A percentile compares a stretch with the other conserved stretches of the same genome.
Conservation (phyloP, 352 stramenopile genomes). For the Globisporangium irregulare region DNA sequence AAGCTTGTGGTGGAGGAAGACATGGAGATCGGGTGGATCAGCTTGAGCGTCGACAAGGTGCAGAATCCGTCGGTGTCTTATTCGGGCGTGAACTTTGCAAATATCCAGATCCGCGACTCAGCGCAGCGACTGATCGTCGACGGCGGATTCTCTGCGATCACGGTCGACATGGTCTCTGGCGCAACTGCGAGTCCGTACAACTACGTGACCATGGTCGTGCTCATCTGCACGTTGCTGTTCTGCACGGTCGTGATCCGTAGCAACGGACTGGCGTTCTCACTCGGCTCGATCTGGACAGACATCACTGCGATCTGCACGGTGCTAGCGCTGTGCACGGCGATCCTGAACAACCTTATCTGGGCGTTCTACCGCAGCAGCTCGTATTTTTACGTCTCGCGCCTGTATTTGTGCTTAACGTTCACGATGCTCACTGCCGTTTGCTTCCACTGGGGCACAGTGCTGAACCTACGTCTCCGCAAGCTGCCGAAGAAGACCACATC, state of each 20-base stretch:
- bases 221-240: slow-evolving; percentile 79
- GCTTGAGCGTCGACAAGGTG: slow-evolving; percentile 58
- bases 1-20: slow-evolving; percentile 43
- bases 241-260: slow-evolving; percentile 80
- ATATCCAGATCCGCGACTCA: slow-evolving; percentile 51
- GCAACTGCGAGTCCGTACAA: slow-evolving; percentile 82
- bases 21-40: slow-evolving; percentile 70
- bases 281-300: slow-evolving; percentile 86
- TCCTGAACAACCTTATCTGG: slow-evolving; percentile 88
- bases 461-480: slow-evolving; percentile 75
- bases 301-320: slow-evolving; percentile 84
- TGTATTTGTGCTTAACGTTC: slow-evolving; percentile 84
- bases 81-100: slow-evolving; percentile 62
- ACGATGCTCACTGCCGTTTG: slow-evolving; percentile 88
- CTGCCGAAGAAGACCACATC: slow-evolving; percentile 65
- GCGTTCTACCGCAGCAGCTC: slow-evolving; percentile 54
- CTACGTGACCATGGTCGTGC: slow-evolving; percentile 84
- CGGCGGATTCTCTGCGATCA: slow-evolving; percentile 70
- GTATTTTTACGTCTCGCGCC: slow-evolving; percentile 83
- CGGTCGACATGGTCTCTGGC: slow-evolving; percentile 56
- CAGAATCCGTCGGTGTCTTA: slow-evolving; percentile 73
- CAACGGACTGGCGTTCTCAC: slow-evolving; percentile 78
- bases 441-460: slow-evolving; percentile 85
- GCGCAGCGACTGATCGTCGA: slow-evolving; percentile 53
- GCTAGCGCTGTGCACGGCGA: slow-evolving; percentile 60